phyloP scores from a whole-genome alignment of 129 eudicot species.

The Tanacetum coccineum region DNA sequence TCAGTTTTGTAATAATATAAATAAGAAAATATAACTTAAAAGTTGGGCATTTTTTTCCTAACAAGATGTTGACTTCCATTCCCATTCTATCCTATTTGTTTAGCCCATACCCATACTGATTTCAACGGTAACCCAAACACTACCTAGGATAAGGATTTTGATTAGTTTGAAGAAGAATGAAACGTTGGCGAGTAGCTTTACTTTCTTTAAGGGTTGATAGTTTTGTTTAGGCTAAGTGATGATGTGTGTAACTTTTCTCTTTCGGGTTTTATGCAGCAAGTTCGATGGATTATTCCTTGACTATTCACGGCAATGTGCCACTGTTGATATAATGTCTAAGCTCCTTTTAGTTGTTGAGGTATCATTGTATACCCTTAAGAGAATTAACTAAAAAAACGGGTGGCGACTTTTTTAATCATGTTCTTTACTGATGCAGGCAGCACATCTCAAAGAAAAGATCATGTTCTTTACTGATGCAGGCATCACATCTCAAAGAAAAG shows the following conservation, averaged over 20 bases:
- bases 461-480: too few species aligned
- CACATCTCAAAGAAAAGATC: too few species aligned
- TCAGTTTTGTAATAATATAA: too few species aligned
- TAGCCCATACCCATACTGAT: too few species aligned
- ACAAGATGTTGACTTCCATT: too few species aligned
- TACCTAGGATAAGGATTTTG: background rate
- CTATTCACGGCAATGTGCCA: slow-evolving; percentile 80
- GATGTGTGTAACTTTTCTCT: slow-evolving; percentile 8
- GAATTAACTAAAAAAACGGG: background rate
- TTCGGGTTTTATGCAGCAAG: slow-evolving; percentile 45
- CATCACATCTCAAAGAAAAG: too few species aligned
- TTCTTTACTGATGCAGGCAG: slow-evolving; percentile 51
- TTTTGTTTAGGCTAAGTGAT: slow-evolving; percentile 18
- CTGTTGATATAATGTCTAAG: slow-evolving; percentile 59
- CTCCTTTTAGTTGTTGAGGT: slow-evolving; percentile 83
- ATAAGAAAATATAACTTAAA: too few species aligned
- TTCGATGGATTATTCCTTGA: slow-evolving; percentile 77
- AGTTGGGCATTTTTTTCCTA: too few species aligned
- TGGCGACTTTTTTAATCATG: slow-evolving; percentile 6
- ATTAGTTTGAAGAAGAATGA: background rate
- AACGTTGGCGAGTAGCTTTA: background rate
- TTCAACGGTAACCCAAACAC: too few species aligned
- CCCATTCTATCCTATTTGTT: too few species aligned
- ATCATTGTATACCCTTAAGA: background rate
- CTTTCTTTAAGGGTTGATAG: background rate